Evolutionary conservation across 2,329 filamentous ascomycete genomes (phyloP).

Genomic region (Aureobasidium uvarum): DNA sequence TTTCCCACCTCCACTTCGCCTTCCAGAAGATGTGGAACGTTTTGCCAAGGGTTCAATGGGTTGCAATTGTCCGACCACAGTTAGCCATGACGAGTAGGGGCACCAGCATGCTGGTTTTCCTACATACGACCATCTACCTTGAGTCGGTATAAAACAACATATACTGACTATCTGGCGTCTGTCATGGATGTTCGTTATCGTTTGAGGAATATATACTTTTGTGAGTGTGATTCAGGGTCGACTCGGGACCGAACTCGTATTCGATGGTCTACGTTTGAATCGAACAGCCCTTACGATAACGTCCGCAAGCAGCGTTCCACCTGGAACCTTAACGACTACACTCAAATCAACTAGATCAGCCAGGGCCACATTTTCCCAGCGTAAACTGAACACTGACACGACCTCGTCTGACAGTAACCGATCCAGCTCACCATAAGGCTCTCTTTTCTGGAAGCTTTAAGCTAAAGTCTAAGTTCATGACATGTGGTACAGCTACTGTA

Average conservation of each 20-base stretch:
- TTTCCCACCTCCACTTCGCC: neutral
- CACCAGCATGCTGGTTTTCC: neutral
- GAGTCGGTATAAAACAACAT: neutral
- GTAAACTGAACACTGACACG: constrained; percentile 1
- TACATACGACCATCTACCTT: neutral
- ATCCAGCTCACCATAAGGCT: neutral
- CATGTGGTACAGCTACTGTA: neutral
- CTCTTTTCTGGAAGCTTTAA: constrained; percentile 2
- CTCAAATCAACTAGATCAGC: neutral
- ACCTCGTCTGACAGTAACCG: neutral
- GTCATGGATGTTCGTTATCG: neutral
- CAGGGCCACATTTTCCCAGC: neutral
- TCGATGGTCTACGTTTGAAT: neutral
- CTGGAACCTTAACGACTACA: neutral
- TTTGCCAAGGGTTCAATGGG: neutral
- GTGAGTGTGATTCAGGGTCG: neutral
- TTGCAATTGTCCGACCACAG: neutral
- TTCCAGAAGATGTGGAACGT: neutral
- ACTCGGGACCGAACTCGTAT: neutral
- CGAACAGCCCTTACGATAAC: neutral
- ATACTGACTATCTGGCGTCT: neutral
- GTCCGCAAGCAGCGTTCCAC: neutral
- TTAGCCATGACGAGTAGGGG: neutral
- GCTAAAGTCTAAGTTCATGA: neutral
- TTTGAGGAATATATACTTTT: neutral